Evolutionary conservation across 768 basidiomycete species (phyloP), one percentile per base, ranked within the genome.

Genomic region (Boletus rubroflammeus): DNA sequence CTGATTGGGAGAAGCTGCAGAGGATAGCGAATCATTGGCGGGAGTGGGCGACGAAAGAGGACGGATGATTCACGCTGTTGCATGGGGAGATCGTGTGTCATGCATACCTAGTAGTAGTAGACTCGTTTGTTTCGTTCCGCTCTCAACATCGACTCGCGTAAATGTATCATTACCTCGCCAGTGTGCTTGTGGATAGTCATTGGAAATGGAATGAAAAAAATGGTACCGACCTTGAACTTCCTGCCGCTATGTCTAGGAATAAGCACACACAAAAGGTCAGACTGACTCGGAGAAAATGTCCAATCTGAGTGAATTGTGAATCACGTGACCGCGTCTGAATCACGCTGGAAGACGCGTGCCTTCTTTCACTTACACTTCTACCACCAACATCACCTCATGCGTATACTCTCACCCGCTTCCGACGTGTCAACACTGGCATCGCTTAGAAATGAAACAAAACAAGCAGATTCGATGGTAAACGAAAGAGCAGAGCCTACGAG

Each of bases 71-170:
- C 43, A 57, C 54, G 1, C 3, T 72, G 13, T 15, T 72, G 19
- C 67, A 75, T 19, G 70, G 72, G 17, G 73, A 76, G 52, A 59
- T 74, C 36, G 59, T 75, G 21, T 67, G 61, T 50, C 63, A 49
- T 6, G 65, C 25, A n/a, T n/a, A n/a, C n/a, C n/a, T n/a, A n/a
- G n/a, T n/a, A n/a, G 15, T 62, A 52, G 75, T 11, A 26, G 17
- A 77, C n/a, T 19, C 38, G n/a, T 36, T 19, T 17, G 5, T 21
- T 19, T 36, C 17, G 23, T 35, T 8, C 39, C 6, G 39, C 8
- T 21, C 3, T 21, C 9, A 3, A 23, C 6, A 23, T n/a, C 6
- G 13, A 17, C 19, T 34, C 46, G 15, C 17, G 17, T 25, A 25
- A 17, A 35, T n/a, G 32, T 11, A 26, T 17, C 26, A 28, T 39